A percentile compares a stretch with the other conserved stretches of the same genome.
These are phyloP conservation scores for Albophoma yamanashiensis DNA, from an alignment of 2,329 filamentous ascomycete genomes.

Conservation along the genomic window DNA sequence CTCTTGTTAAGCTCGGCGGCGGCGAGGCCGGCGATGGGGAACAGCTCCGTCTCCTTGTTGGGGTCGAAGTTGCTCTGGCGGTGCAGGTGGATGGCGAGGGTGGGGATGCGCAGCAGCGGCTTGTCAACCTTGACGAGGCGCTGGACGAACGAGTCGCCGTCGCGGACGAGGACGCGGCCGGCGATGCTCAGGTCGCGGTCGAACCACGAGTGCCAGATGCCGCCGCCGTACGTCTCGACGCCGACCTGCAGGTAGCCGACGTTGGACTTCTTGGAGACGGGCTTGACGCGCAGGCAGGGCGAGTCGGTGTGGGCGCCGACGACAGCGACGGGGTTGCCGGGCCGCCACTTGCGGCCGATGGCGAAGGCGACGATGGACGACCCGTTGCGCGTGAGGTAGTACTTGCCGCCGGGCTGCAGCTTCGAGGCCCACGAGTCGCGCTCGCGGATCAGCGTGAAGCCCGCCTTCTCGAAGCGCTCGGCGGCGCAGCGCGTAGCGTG, in stretches of 20 bases:
- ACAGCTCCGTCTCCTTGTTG: constrained; percentile 94
- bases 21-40: constrained; percentile 83
- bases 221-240: constrained; percentile 93
- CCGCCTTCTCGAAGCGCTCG: constrained; percentile 65
- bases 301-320: constrained; percentile 96
- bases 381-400: constrained; percentile 88
- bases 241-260: constrained; percentile 90
- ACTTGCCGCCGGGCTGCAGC: constrained; percentile 80
- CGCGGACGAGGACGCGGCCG: constrained; percentile 73
- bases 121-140: constrained; percentile 84
- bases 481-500: constrained; percentile 80
- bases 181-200: constrained; percentile 89
- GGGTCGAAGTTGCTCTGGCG: constrained; percentile 78
- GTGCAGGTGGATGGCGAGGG: constrained; percentile 87
- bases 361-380: constrained; percentile 90
- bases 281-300: constrained; percentile 84
- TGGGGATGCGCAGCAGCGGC: constrained; percentile 85
- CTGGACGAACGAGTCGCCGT: constrained; percentile 62
- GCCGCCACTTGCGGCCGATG: constrained; percentile 81
- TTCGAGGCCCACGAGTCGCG: constrained; percentile 77
- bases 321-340: constrained; percentile 85
- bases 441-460: constrained; percentile 83
- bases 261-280: constrained; percentile 77
- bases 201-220: constrained; percentile 98
- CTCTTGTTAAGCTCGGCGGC: constrained; percentile 80